These are phyloP conservation scores for Diaporthe ilicicola DNA, from an alignment of 2,329 filamentous ascomycete genomes.

Conservation along the genomic window DNA sequence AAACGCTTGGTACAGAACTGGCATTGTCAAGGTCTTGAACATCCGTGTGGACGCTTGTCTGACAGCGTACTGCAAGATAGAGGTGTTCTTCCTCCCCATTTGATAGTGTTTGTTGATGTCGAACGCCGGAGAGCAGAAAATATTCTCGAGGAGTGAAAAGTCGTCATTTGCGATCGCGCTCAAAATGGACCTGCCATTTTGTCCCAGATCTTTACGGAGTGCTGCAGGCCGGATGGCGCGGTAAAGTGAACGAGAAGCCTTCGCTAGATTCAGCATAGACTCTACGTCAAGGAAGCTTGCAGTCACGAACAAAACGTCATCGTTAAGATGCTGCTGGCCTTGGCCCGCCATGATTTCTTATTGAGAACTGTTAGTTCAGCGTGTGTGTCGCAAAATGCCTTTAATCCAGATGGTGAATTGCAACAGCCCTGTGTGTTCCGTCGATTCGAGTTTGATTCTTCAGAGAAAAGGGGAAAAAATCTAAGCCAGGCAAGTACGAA, in stretches of 20 bases:
- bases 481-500: neutral
- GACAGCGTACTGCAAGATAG: neutral
- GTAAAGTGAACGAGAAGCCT: neutral
- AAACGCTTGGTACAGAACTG: neutral
- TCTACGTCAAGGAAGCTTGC: neutral
- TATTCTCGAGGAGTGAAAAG: neutral
- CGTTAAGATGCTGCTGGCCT: neutral
- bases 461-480: too few relatives aligned
- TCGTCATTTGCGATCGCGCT: neutral
- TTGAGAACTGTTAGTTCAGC: neutral
- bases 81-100: neutral
- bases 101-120: neutral
- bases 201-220: neutral
- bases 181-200: constrained; percentile 3
- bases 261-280: neutral
- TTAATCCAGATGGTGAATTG: neutral
- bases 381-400: neutral
- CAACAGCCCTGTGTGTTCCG: neutral
- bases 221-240: neutral
- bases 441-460: neutral
- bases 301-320: neutral
- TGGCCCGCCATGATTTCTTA: neutral
- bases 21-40: neutral
- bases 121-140: neutral
- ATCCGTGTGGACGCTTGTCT: neutral